A percentile compares a stretch with the other conserved stretches of the same genome.
Conservation (phyloP, 148 eudicot genomes). For the Fagopyrum homotropicum region DNA sequence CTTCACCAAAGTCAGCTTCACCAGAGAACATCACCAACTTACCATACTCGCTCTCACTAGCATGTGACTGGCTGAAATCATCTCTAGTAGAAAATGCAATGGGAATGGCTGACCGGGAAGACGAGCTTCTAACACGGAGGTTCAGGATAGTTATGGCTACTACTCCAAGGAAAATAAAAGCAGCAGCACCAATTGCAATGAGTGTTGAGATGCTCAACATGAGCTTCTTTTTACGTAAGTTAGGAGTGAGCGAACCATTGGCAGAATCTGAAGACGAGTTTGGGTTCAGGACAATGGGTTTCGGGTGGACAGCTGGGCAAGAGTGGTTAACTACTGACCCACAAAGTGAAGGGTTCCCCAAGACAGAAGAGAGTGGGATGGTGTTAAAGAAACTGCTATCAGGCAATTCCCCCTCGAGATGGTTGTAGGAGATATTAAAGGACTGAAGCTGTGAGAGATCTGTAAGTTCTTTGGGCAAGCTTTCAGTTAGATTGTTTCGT, state of each 20-base stretch:
- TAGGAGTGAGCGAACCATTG: slow-evolving; percentile 26
- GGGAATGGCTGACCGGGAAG: slow-evolving; percentile 37
- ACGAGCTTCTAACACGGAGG: slow-evolving; percentile 47
- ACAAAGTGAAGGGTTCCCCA: slow-evolving; percentile 70
- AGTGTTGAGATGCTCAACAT: slow-evolving; percentile 77
- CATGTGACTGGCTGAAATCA: slow-evolving; percentile 54
- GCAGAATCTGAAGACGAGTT: slow-evolving; percentile 50
- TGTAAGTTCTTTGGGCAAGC: slow-evolving; percentile 65
- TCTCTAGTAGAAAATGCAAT: slow-evolving; percentile 39
- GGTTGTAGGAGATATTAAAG: slow-evolving; percentile 72
- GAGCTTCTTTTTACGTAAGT: slow-evolving; percentile 45
- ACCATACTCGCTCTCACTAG: slow-evolving; percentile 62
- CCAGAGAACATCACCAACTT: slow-evolving; percentile 94
- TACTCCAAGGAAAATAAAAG: slow-evolving; percentile 77
- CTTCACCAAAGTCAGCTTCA: slow-evolving; percentile 59
- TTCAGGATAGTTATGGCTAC: slow-evolving; percentile 65
- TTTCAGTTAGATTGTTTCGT: slow-evolving; percentile 55
- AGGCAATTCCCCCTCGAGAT: slow-evolving; percentile 76
- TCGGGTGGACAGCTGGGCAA: slow-evolving; percentile 84
- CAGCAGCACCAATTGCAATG: slow-evolving; percentile 82
- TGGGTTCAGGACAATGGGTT: slow-evolving; percentile 90
- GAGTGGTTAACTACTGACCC: slow-evolving; percentile 71
- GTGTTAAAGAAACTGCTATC: slow-evolving; percentile 78
- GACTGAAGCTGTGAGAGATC: slow-evolving; percentile 54
- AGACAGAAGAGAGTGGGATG: slow-evolving; percentile 65